Evolutionary conservation across 441 rosid genomes (phyloP), one percentile per base, ranked within the genome.

Genomic region (Gossypium aridum): DNA sequence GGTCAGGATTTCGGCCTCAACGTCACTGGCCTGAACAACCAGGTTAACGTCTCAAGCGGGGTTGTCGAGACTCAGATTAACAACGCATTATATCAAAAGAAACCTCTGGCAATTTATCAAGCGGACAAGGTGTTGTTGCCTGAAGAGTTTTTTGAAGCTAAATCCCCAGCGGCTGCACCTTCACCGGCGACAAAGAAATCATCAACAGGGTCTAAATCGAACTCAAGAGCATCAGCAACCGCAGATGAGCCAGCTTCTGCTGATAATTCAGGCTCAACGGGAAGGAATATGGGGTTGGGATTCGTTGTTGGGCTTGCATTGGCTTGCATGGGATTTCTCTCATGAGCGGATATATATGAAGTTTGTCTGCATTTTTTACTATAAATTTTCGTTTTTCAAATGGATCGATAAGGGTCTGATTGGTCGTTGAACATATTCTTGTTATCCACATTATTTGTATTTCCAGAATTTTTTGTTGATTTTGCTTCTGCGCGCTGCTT

Each of bases 91-190:
- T 74, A 72, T 39, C 75, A 76, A 49, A 39, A 51, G n/a, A 75
- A 26, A 19, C 92, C 92, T 4, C 67, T 88, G 51, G 91, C 91
- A 0, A 70, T 88, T 73, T 90, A 90, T 81, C 84, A 83, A 61
- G 80, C 87, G 43, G 92, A 90, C 76, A 76, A 83, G 79, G 94
- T 90, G 2, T 45, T 88, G 80, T 67, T 87, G 80, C 89, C 94
- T n/a, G 76, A 60, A 10, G 83, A 73, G 70, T 39, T 88, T 81
- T 87, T 63, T 9, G 89, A 78, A 43, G 77, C 88, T 31, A 79
- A 82, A 0, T 51, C 84, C 0, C 78, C 79, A 1, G 71, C 87
- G 31, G 76, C 84, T 0, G 67, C 81, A 0, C 61, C 77, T 16
- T 53, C 77, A 43, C 49, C 69, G 4, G 3, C 34, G 3, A 59